A percentile compares a stretch with the other conserved stretches of the same genome.
These are phyloP conservation scores for Psilocybe cyanescens DNA, from an alignment of 768 basidiomycete genomes.

Conservation along the genomic window DNA sequence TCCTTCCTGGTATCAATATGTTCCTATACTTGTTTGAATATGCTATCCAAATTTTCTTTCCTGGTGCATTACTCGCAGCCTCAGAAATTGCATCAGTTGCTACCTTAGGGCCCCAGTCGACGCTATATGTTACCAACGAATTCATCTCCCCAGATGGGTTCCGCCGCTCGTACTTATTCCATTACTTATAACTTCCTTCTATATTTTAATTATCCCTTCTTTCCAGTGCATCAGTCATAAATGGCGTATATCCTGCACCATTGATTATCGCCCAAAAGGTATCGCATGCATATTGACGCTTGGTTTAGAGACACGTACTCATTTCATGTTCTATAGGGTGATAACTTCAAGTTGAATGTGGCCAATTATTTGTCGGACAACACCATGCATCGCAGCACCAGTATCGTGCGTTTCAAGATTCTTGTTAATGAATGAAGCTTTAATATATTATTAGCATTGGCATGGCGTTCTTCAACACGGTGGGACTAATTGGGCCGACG, in stretches of 20 bases:
- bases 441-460: conserved; percentile 49
- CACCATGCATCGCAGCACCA: conserved; percentile 39
- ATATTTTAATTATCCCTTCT: neutral
- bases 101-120: conserved; percentile 29
- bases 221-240: conserved; percentile 26
- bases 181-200: no score
- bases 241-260: conserved; percentile 24
- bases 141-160: conserved; percentile 57
- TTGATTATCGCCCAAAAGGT: conserved; percentile 27
- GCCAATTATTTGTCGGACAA: conserved; percentile 37
- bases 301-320: neutral
- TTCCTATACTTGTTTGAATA: neutral
- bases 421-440: conserved; percentile 16
- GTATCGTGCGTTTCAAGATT: conserved; percentile 16
- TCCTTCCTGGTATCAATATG: neutral
- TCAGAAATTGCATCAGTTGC: neutral
- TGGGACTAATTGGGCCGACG: conserved; percentile 40
- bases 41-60: neutral
- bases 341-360: conserved; percentile 42
- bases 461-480: conserved; percentile 38
- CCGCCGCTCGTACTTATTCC: conserved; percentile 24
- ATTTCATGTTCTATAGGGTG: conserved; percentile 1
- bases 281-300: neutral
- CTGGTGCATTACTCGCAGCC: neutral
- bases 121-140: conserved; percentile 45